Evolutionary conservation across 1,284 basidiomycete species (phyloP).

Genomic region (Puccinia brachypodii): DNA sequence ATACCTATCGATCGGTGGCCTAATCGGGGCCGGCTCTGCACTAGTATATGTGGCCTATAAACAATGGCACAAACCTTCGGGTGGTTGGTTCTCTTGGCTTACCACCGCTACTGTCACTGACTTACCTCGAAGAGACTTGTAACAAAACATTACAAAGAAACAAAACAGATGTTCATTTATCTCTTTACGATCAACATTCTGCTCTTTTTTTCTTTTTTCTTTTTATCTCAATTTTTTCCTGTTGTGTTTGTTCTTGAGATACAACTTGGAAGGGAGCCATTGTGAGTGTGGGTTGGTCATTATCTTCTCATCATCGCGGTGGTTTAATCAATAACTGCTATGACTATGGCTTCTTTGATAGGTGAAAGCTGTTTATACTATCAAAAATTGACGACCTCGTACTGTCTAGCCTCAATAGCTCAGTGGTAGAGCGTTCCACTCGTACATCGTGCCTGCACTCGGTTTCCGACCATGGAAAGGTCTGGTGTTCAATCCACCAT

Average conservation of each 20-base stretch:
- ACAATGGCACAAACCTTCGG: constrained; percentile 29
- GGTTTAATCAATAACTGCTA: too few species aligned
- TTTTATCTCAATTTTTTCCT: too few species aligned
- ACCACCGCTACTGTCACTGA: background rate
- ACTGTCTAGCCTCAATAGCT: constrained; percentile 41
- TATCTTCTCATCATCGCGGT: too few species aligned
- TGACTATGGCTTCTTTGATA: too few species aligned
- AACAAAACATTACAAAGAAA: background rate
- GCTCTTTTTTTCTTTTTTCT: background rate
- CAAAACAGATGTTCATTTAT: background rate
- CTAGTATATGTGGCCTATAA: constrained; percentile 44
- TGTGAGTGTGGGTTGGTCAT: too few species aligned
- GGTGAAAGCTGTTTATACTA: too few species aligned
- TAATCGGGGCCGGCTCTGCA: constrained; percentile 34
- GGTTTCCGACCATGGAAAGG: constrained; percentile 28
- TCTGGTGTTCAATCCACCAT: constrained; percentile 50
- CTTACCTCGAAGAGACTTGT: constrained; percentile 27
- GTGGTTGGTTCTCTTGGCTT: constrained; percentile 42
- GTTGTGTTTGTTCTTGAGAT: too few species aligned
- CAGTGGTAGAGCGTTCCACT: constrained; percentile 50
- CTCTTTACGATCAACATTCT: background rate
- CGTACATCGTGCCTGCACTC: background rate
- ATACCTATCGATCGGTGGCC: constrained; percentile 36
- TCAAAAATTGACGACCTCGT: background rate
- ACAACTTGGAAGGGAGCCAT: too few species aligned